Evolutionary conservation across 768 basidiomycete genomes (phyloP).

Genomic region (Pisolithus microcarpus): DNA sequence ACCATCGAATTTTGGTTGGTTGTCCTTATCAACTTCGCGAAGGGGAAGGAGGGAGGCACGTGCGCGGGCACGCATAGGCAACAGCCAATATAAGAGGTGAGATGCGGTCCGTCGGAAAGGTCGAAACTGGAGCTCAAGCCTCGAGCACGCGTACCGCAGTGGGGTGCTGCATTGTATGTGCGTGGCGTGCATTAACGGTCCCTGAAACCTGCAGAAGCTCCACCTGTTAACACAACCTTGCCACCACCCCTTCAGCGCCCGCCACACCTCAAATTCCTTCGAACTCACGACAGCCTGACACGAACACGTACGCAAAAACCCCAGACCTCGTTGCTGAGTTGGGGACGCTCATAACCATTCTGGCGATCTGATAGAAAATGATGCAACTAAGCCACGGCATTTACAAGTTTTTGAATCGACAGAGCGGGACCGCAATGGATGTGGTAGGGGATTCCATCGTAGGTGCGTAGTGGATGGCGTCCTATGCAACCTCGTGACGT

Average conservation of each 20-base stretch:
- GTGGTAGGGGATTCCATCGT: not conserved
- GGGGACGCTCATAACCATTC: not conserved
- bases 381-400: not conserved
- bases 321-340: too few species aligned
- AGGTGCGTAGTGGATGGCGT: not conserved
- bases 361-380: not conserved
- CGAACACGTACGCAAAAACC: too few species aligned
- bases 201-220: not conserved
- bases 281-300: too few species aligned
- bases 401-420: constrained; percentile 1
- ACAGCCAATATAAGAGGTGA: not conserved
- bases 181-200: too few species aligned
- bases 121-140: not conserved
- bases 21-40: not conserved
- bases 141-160: not conserved
- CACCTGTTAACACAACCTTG: not conserved
- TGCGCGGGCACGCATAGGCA: not conserved
- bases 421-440: constrained; percentile 1
- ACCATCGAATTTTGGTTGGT: not conserved
- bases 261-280: too few species aligned
- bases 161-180: not conserved
- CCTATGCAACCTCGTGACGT: not conserved
- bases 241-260: not conserved
- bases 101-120: not conserved
- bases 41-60: not conserved